phyloP scores from a whole-genome alignment of 176 grass and related monocot genomes.

The maize (Zea mays) region Zm-B73-REFERENCE-NAM-5.0 NC_050100.1:146713501-146714000 shows the following conservation, averaged over 20 bases:
- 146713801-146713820: slow-evolving; percentile 61
- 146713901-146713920: background rate
- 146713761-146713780: slow-evolving; percentile 74
- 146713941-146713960: background rate
- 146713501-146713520: slow-evolving; percentile 74
- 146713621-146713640: slow-evolving; percentile 12
- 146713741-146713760: slow-evolving; percentile 84
- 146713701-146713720: slow-evolving; percentile 59
- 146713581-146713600: slow-evolving; percentile 3
- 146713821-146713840: slow-evolving; percentile 15
- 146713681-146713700: slow-evolving; percentile 63
- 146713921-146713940: background rate
- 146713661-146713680: slow-evolving; percentile 63
- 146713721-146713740: slow-evolving; percentile 74
- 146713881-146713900: background rate
- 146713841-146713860: background rate
- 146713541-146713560: slow-evolving; percentile 71
- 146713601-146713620: slow-evolving; percentile 7
- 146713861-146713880: slow-evolving; percentile 24
- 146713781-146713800: slow-evolving; percentile 88
- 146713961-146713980: background rate
- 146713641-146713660: slow-evolving; percentile 30
- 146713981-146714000: background rate
- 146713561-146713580: slow-evolving; percentile 65
- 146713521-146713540: slow-evolving; percentile 56